Conservation (phyloP, 495 filamentous ascomycete species). For the Articulospora tetracladia region DNA sequence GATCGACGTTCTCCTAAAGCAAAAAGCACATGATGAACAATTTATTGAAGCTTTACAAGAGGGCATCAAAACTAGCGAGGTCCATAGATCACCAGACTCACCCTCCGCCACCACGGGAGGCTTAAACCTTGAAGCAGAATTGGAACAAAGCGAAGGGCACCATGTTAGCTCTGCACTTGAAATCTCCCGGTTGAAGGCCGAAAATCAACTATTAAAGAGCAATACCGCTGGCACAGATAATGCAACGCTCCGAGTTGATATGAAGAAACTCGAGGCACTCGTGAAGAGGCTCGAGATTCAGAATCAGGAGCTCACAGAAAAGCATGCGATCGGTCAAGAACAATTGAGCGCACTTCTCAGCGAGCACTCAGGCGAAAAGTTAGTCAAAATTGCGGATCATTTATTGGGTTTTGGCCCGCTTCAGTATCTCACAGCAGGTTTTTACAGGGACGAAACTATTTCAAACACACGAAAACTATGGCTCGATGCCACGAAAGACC, state of each 20-base stretch:
- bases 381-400: conserved; percentile 31
- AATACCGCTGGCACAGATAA: conserved; percentile 44
- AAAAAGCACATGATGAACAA: conserved; percentile 30
- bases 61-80: conserved; percentile 30
- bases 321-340: conserved; percentile 44
- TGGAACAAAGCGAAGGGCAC: conserved; percentile 26
- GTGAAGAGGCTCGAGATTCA: conserved; percentile 38
- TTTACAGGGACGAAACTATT: conserved; percentile 36
- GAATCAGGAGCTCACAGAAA: conserved; percentile 43
- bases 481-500: conserved; percentile 30
- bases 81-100: conserved; percentile 18
- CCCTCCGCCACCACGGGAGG: conserved; percentile 15
- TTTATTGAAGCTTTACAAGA: conserved; percentile 42
- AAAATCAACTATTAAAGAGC: conserved; percentile 47
- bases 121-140: conserved; percentile 36
- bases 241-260: conserved; percentile 42
- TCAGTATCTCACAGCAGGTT: conserved; percentile 34
- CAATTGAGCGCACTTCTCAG: conserved; percentile 45
- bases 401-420: conserved; percentile 28
- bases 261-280: conserved; percentile 37
- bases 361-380: conserved; percentile 43
- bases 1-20: conserved; percentile 32
- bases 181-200: conserved; percentile 47
- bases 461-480: conserved; percentile 34
- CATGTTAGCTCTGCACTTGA: conserved; percentile 33